phyloP scores from a whole-genome alignment of 352 stramenopile species.

The Bremia lactucae region DNA sequence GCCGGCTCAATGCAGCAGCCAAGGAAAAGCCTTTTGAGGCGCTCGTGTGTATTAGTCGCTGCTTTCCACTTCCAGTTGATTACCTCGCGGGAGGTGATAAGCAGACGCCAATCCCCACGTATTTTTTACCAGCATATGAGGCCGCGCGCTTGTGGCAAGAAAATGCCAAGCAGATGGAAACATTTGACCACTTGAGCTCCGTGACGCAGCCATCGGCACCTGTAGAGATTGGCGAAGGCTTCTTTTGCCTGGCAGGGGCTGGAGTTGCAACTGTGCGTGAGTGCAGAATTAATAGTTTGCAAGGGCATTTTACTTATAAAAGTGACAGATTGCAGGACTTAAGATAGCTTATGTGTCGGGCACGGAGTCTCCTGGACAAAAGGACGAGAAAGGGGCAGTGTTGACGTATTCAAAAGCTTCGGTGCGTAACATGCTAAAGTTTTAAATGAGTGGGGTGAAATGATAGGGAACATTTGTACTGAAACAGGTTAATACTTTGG shows the following conservation, averaged over 20 bases:
- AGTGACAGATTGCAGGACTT: slow-evolving; percentile 26
- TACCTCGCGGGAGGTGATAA: slow-evolving; percentile 27
- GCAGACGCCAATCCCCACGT: slow-evolving; percentile 47
- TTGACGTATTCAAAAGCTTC: slow-evolving; percentile 24
- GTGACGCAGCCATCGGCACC: slow-evolving; percentile 4
- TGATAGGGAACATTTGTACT: background rate
- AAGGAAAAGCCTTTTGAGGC: slow-evolving; percentile 50
- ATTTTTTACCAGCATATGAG: slow-evolving; percentile 35
- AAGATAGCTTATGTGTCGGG: slow-evolving; percentile 34
- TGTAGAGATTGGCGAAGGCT: slow-evolving; percentile 37
- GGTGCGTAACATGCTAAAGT: slow-evolving; percentile 9
- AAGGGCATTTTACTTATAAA: background rate
- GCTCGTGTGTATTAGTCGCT: slow-evolving; percentile 48
- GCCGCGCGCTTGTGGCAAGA: slow-evolving; percentile 15
- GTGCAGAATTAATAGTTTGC: background rate
- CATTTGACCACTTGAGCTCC: slow-evolving; percentile 33
- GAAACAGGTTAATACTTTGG: slow-evolving; percentile 6
- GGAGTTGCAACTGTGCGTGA: slow-evolving; percentile 32
- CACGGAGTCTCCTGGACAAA: slow-evolving; percentile 10
- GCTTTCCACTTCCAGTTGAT: slow-evolving; percentile 40
- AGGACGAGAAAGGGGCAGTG: slow-evolving; percentile 20
- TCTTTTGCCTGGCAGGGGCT: slow-evolving; percentile 34
- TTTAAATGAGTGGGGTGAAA: background rate
- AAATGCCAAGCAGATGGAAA: slow-evolving; percentile 18
- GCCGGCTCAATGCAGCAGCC: slow-evolving; percentile 49